These are phyloP conservation scores for Saccharomyces hybrid DNA, from an alignment of 1,139 yeast species.

Conservation along the genomic window DNA sequence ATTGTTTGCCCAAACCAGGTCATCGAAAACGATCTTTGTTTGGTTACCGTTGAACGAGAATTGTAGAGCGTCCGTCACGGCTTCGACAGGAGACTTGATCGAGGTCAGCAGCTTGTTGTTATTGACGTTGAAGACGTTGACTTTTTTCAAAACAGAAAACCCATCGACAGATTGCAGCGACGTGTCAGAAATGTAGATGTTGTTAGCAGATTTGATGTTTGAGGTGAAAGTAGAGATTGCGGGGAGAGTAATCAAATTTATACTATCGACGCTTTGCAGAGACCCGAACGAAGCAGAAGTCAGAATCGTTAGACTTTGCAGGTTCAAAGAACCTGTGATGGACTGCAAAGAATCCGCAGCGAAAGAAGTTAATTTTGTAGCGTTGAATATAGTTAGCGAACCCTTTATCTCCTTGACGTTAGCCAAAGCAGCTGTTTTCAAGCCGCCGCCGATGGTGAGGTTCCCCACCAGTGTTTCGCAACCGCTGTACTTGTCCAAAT, in stretches of 20 bases:
- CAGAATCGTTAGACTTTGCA: constrained; percentile 62
- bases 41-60: constrained; percentile 79
- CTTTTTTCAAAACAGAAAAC: constrained; percentile 58
- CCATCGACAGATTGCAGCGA: constrained; percentile 72
- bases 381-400: constrained; percentile 57
- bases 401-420: constrained; percentile 69
- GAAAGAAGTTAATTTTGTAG: constrained; percentile 53
- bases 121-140: constrained; percentile 76
- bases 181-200: constrained; percentile 78
- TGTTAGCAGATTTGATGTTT: constrained; percentile 65
- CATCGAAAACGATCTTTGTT: constrained; percentile 59
- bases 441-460: constrained; percentile 55
- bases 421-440: constrained; percentile 51
- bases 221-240: constrained; percentile 66
- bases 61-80: constrained; percentile 66
- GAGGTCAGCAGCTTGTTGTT: constrained; percentile 69
- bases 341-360: constrained; percentile 72
- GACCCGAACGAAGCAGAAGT: constrained; percentile 65
- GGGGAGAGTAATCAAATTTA: constrained; percentile 77
- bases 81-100: constrained; percentile 62
- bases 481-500: constrained; percentile 61
- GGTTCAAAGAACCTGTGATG: constrained; percentile 61
- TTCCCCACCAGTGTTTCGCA: constrained; percentile 82
- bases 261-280: constrained; percentile 72
- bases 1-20: constrained; percentile 77